phyloP scores from a whole-genome alignment of 2,329 filamentous ascomycete genomes.

The Tympanopsis confertula region DNA sequence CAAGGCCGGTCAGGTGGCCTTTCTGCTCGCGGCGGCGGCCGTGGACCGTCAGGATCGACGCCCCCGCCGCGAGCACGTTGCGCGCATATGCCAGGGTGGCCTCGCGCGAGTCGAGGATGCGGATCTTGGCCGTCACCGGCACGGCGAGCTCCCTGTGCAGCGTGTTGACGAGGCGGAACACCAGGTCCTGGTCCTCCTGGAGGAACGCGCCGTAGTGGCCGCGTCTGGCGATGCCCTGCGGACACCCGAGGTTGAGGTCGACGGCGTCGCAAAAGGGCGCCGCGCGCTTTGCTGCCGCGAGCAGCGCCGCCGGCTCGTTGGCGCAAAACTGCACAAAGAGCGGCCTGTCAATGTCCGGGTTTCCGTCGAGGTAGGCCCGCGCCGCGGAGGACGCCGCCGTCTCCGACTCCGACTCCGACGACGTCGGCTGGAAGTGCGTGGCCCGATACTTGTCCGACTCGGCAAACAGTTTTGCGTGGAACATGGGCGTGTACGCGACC shows the following conservation, averaged over 20 bases:
- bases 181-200: constrained; percentile 80
- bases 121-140: constrained; percentile 89
- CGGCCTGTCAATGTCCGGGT: constrained; percentile 72
- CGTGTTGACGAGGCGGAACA: constrained; percentile 72
- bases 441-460: constrained; percentile 67
- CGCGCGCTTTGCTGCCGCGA: constrained; percentile 67
- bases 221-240: constrained; percentile 83
- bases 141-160: constrained; percentile 68
- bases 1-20: constrained; percentile 84
- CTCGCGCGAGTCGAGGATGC: constrained; percentile 76
- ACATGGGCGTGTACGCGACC: constrained; percentile 89
- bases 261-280: constrained; percentile 87
- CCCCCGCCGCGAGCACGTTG: constrained; percentile 76
- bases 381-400: constrained; percentile 14
- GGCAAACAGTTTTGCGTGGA: constrained; percentile 80
- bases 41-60: constrained; percentile 88
- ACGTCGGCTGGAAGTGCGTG: constrained; percentile 66
- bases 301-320: constrained; percentile 69
- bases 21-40: constrained; percentile 84
- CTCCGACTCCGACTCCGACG: constrained; percentile 17
- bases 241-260: constrained; percentile 89
- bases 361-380: constrained; percentile 67
- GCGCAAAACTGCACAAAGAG: constrained; percentile 96
- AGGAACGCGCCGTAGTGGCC: constrained; percentile 90
- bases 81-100: constrained; percentile 79